phyloP scores from a whole-genome alignment of 768 basidiomycete species.

The Termitomyces sp. region DNA sequence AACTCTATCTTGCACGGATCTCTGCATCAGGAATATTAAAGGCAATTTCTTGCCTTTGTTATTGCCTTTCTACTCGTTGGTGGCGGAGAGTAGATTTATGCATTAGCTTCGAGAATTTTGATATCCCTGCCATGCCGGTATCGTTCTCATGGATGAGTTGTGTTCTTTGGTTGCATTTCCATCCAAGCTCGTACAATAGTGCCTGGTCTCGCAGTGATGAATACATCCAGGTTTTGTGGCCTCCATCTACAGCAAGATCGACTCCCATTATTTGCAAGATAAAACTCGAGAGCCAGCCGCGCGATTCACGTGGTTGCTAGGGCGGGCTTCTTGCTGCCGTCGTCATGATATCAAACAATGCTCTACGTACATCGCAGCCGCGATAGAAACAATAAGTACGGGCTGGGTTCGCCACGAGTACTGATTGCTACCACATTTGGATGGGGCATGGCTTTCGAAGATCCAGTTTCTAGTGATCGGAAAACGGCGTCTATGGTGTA shows the following conservation, averaged over 20 bases:
- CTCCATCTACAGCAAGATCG: neutral
- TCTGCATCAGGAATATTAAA: too few relatives aligned
- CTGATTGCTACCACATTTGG: conserved; percentile 1
- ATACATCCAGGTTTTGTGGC: neutral
- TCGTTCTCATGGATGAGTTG: neutral
- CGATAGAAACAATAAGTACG: neutral
- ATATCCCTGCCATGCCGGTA: neutral
- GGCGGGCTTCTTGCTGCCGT: neutral
- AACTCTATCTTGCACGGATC: neutral
- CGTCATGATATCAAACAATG: neutral
- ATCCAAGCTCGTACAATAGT: neutral
- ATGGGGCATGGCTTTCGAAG: neutral
- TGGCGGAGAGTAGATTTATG: neutral
- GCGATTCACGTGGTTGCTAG: neutral
- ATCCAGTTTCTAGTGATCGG: neutral
- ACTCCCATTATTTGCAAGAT: neutral
- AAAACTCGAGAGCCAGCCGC: neutral
- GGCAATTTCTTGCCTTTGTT: neutral
- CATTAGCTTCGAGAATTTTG: neutral
- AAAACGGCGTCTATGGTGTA: neutral
- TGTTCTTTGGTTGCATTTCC: neutral
- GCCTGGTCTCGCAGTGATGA: neutral
- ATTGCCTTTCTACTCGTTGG: neutral
- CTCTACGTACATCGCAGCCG: neutral
- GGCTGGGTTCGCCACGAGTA: neutral